phyloP scores from a whole-genome alignment of 2,329 filamentous ascomycete species.

The Acephala macrosclerotiorum region DNA sequence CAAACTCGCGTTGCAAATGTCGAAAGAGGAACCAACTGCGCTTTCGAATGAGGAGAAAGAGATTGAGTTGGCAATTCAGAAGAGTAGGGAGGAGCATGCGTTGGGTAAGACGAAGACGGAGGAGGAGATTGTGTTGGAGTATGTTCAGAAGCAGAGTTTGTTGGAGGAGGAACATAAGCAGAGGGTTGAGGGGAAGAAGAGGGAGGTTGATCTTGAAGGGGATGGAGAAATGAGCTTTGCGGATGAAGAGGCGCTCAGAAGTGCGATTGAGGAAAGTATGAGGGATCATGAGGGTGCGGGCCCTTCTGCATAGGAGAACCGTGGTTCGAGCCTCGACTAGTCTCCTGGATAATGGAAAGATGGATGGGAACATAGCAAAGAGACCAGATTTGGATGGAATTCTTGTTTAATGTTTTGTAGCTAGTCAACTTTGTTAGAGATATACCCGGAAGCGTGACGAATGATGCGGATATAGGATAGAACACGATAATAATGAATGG shows the following conservation, averaged over 20 bases:
- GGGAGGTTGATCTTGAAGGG: slow-evolving; percentile 8
- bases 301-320: not conserved
- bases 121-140: slow-evolving; percentile 78
- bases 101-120: slow-evolving; percentile 59
- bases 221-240: slow-evolving; percentile 45
- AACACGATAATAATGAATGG: not conserved
- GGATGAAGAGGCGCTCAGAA: slow-evolving; percentile 62
- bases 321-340: not conserved
- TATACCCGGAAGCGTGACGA: not conserved
- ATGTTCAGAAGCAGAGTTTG: slow-evolving; percentile 79
- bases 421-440: not conserved
- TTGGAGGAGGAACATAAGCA: slow-evolving; percentile 65
- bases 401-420: not conserved
- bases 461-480: not conserved
- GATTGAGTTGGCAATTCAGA: slow-evolving; percentile 24
- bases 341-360: not conserved
- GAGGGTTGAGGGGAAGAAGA: slow-evolving; percentile 23
- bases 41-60: slow-evolving; percentile 23
- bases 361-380: not conserved
- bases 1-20: slow-evolving; percentile 35
- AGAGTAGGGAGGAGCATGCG: slow-evolving; percentile 25
- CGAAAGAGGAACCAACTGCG: slow-evolving; percentile 43
- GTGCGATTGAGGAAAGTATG: slow-evolving; percentile 63
- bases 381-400: not conserved
- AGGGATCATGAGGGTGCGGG: slow-evolving; percentile 34